These are phyloP conservation scores for Ceratocystis ficicola DNA, from an alignment of 2,329 filamentous ascomycete genomes.

Conservation along the genomic window DNA sequence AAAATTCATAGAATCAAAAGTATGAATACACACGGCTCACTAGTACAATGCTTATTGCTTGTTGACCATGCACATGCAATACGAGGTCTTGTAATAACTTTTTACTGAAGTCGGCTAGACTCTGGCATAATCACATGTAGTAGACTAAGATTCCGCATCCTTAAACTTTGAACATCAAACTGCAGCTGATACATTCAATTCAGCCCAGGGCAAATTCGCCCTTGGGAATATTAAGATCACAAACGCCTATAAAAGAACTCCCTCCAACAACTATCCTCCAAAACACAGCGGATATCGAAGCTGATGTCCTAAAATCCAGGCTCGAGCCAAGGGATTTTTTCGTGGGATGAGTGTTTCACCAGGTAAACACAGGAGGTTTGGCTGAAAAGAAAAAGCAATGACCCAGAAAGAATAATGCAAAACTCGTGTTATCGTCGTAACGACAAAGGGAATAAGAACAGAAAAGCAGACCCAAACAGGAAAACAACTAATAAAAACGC, in stretches of 20 bases:
- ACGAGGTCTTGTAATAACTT: background rate
- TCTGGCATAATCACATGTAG: too few species aligned
- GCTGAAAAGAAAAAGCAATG: slow-evolving; percentile 2
- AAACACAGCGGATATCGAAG: slow-evolving; percentile 5
- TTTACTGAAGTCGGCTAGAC: too few species aligned
- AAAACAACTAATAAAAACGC: slow-evolving; percentile 8
- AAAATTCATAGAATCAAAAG: background rate
- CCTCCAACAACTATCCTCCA: background rate
- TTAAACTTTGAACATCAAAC: background rate
- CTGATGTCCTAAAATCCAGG: slow-evolving; percentile 6
- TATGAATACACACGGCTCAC: background rate
- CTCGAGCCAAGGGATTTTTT: background rate
- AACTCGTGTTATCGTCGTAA: slow-evolving; percentile 20
- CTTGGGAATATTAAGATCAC: slow-evolving; percentile 1
- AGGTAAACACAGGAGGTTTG: background rate
- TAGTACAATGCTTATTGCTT: background rate
- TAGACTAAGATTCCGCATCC: too few species aligned
- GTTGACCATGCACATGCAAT: background rate
- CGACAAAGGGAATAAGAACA: slow-evolving; percentile 21
- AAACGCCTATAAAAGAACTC: slow-evolving; percentile 1
- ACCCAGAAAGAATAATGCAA: slow-evolving; percentile 5
- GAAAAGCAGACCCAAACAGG: slow-evolving; percentile 4
- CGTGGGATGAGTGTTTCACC: background rate
- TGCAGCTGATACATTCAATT: background rate
- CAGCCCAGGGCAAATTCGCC: background rate